These are phyloP conservation scores for Yarrowia phangngaensis DNA, from an alignment of 805 yeast genomes.

Conservation along the genomic window DNA sequence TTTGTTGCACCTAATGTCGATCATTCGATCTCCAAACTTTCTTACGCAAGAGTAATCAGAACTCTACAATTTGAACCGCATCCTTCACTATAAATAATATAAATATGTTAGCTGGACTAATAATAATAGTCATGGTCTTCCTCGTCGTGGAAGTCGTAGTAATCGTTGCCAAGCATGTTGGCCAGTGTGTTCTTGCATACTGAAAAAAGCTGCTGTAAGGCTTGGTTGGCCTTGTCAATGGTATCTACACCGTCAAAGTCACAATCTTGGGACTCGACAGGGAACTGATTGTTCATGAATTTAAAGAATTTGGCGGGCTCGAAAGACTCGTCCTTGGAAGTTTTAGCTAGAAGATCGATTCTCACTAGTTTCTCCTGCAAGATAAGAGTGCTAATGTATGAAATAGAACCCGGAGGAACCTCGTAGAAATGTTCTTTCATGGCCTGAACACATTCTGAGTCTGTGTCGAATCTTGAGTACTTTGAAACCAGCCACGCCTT, in stretches of 20 bases:
- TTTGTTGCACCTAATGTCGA: too few relatives aligned
- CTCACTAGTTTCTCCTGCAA: conserved; percentile 13
- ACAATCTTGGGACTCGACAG: conserved; percentile 15
- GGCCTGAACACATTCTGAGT: conserved; percentile 1
- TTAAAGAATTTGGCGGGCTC: conserved; percentile 4
- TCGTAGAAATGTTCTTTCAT: conserved; percentile 23
- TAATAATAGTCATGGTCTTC: background rate
- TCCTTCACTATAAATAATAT: too few relatives aligned
- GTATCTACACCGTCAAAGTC: conserved; percentile 5
- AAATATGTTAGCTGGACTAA: background rate
- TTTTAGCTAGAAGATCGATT: conserved; percentile 11
- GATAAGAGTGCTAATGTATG: conserved; percentile 1
- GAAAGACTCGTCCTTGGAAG: conserved; percentile 10
- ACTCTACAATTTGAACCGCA: too few relatives aligned
- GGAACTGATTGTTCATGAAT: conserved; percentile 17
- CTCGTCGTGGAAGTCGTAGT: background rate
- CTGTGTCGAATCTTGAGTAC: conserved; percentile 16
- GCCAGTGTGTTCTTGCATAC: conserved; percentile 4
- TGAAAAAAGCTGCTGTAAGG: conserved; percentile 16
- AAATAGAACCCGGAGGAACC: conserved; percentile 17
- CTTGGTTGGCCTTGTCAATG: conserved; percentile 17
- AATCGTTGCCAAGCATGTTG: conserved; percentile 11
- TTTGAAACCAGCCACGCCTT: conserved; percentile 19
- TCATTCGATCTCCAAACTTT: too few relatives aligned
- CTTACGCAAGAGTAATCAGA: too few relatives aligned